These are phyloP conservation scores for Saccharum spontaneum DNA, from an alignment of 176 grass and related monocot genomes.

Conservation along the genomic window DNA sequence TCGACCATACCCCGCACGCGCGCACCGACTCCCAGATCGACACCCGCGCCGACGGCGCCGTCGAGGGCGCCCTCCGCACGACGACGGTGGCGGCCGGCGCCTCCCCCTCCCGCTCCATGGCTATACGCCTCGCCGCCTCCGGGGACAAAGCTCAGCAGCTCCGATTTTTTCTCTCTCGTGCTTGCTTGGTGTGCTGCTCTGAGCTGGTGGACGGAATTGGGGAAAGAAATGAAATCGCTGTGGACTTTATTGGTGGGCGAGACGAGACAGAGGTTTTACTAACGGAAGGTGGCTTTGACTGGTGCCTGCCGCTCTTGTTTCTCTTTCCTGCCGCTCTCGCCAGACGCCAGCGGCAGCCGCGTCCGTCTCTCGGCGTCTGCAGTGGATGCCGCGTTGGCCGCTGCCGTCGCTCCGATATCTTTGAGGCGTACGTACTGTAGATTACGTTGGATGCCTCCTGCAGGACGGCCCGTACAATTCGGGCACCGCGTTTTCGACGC, in stretches of 20 bases:
- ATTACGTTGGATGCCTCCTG: neutral
- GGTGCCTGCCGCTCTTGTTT: neutral
- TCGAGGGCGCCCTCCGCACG: conserved; percentile 17
- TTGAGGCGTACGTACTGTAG: neutral
- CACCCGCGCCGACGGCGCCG: conserved; percentile 52
- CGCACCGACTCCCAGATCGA: conserved; percentile 92
- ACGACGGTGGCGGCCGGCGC: neutral
- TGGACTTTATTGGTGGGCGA: neutral
- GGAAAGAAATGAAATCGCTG: conserved; percentile 3
- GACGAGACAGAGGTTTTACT: neutral
- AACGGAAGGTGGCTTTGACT: conserved; percentile 8
- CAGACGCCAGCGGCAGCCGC: neutral
- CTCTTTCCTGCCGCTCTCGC: neutral
- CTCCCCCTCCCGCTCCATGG: conserved; percentile 54
- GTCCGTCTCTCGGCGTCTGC: neutral
- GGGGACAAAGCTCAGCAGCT: conserved; percentile 27
- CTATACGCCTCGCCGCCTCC: conserved; percentile 16
- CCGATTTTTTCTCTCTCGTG: neutral
- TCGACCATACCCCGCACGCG: conserved; percentile 64
- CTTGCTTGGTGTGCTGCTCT: neutral
- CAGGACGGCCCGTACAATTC: neutral
- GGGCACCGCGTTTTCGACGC: neutral
- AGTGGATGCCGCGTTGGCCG: neutral
- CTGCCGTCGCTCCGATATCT: neutral
- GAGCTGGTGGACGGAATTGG: conserved; percentile 1